Evolutionary conservation across 176 grass and related monocot genomes (phyloP).

Genomic region (Rhipidocladum racemiflorum): DNA sequence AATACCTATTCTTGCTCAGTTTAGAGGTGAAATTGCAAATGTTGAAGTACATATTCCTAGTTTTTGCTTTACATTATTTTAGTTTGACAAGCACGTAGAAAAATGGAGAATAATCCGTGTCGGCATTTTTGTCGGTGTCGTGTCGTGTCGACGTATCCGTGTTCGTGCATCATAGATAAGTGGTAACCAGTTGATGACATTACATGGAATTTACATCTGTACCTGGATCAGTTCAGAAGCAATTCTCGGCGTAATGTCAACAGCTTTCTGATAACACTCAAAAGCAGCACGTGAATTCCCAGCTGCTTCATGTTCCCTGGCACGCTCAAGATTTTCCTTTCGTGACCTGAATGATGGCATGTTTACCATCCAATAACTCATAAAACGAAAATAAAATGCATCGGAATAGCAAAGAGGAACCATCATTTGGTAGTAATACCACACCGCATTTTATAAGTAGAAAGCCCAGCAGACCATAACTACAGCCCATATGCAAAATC

Average conservation of each 20-base stretch:
- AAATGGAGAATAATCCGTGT: no score
- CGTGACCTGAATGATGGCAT: conserved; percentile 48
- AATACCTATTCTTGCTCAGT: no score
- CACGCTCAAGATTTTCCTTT: conserved; percentile 90
- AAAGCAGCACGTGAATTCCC: conserved; percentile 86
- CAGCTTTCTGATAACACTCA: conserved; percentile 95
- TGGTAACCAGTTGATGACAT: not conserved
- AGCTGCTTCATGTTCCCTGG: conserved; percentile 79
- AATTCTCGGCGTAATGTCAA: conserved; percentile 91
- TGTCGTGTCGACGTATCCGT: no score
- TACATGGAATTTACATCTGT: conserved; percentile 19
- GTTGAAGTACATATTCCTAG: no score
- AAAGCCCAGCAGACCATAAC: not conserved
- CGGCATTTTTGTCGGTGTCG: no score
- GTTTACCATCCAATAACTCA: conserved; percentile 5
- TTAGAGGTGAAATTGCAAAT: no score
- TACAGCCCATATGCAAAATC: conserved; percentile 5
- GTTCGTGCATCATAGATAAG: no score
- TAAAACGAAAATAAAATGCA: conserved; percentile 1
- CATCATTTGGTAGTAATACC: conserved; percentile 5
- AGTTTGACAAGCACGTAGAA: no score
- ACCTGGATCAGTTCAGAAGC: conserved; percentile 88
- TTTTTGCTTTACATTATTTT: no score
- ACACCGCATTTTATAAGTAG: not conserved
- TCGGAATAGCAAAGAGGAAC: not conserved